Base-by-base conservation (phyloP, 805 yeast species). In the Komagataella ulmi region DNA sequence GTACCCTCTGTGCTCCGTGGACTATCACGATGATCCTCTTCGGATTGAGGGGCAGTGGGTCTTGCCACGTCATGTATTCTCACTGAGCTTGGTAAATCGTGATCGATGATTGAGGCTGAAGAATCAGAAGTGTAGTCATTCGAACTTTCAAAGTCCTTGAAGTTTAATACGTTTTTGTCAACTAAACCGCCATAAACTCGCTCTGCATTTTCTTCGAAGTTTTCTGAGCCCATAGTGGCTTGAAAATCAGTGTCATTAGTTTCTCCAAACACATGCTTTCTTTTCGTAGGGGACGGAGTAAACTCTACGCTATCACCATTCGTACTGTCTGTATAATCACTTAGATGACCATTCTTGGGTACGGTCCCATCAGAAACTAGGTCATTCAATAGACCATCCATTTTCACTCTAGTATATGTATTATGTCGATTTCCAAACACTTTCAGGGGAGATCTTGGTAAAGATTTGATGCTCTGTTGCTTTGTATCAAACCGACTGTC, bases 361-460 rank as follows among this genome's bases (percentile, higher is more conserved):
- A 30, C 40, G 6, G 40, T 30, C 40, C 40, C 40, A 30, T 30
- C 40, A 30, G 40, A 30, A 17, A 19, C 50, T 47, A 51, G 47
- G 40, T 59, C 56, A 18, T 55, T 57, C 52, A 65, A 49, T 51
- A 65, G 57, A 44, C 59, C 59, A 7, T 60, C 58, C 45, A 65
- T 58, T 51, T 53, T 57, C 48, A 55, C 60, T 10, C 60, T 61
- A 1, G 69, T 65, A 48, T 61, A 65, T 1, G 68, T 65, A 48
- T 63, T 65, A 51, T 58, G 66, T 18, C 55, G 54, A 40, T 50
- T 54, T 10, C 61, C 65, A 54, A 65, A 65, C 12, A 65, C 51
- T 49, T 64, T 65, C 24, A 65, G 50, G 1, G 68, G 68, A 3
- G 67, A 64, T 17, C 58, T 56, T 2, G 66, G 64, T 7, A 57